Evolutionary conservation across 176 grass and related monocot species (phyloP), one percentile per base, ranked within the genome.

Genomic region (Musa schizocarpa): DNA sequence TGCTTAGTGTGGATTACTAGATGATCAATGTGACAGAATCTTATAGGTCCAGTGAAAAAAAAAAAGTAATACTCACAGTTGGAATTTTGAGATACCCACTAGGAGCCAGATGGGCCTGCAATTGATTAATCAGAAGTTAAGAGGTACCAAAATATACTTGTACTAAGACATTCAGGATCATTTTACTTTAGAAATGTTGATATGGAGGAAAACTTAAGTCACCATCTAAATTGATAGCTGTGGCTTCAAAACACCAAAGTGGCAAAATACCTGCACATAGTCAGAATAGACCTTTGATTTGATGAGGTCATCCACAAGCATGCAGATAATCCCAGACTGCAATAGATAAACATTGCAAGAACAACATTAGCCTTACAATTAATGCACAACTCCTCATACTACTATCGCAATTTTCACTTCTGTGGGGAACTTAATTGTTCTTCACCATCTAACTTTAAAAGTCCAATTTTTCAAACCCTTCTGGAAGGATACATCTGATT

Each of bases 71-170:
- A 86, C 93, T 86, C 74, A 96, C 93, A 52, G 89, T 96, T 76
- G 93, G 87, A 62, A 96, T 96, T 79, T 96, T 96, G 75, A 96
- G 65, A 86, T 96, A 92, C 51, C 93, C 93, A 50, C 85, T 92
- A 79, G 93, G 93, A 11, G 93, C 93, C 72, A 96, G 87, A 72
- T 96, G 93, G 57, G 81, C 81, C 93, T 96, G 93, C 52, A 75
- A 86, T 77, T 84, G 67, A 85, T 58, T 21, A 81, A 58, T 66
- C 53, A 58, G 48, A 73, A 74, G 75, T 89, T 57, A 92, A 92
- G 79, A 51, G 73, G 49, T 73, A 11, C 52, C 17, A 57, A 69
- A 81, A 70, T n/a, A 16, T 8, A 50, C 17, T 50, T 69, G 52
- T 50, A 58, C 2, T 20, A 54, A 64, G 53, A 11, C 22, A 50